Evolutionary conservation across 2,329 filamentous ascomycete species (phyloP).

Genomic region (Fusarium bulbicola): DNA sequence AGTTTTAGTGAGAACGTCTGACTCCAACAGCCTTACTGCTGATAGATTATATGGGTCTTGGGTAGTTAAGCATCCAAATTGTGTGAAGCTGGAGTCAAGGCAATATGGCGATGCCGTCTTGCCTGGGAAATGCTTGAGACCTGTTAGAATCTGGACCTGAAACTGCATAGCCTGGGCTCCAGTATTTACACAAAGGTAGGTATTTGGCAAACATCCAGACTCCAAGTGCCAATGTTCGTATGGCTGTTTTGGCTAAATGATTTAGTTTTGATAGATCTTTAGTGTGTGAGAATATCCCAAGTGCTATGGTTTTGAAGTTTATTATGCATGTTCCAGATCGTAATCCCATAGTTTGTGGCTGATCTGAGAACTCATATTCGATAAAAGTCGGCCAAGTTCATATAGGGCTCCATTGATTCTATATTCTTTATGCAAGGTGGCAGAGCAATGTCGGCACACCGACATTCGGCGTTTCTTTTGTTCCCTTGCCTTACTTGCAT

Average conservation of each 20-base stretch:
- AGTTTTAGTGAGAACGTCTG: neutral
- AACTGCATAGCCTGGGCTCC: neutral
- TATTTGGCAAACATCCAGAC: neutral
- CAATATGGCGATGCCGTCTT: neutral
- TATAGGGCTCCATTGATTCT: neutral
- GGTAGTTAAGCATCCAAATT: neutral
- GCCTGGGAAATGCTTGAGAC: neutral
- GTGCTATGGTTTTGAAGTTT: neutral
- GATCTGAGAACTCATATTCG: neutral
- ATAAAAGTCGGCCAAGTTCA: neutral
- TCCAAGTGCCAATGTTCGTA: neutral
- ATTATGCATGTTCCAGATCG: slow-evolving; percentile 1
- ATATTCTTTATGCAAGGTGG: neutral
- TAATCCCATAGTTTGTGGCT: neutral
- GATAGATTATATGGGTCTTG: neutral
- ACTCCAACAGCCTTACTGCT: neutral
- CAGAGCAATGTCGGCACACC: neutral
- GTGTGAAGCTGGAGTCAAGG: neutral
- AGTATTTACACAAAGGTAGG: neutral
- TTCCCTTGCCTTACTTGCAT: neutral
- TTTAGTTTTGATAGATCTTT: neutral
- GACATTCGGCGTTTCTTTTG: slow-evolving; percentile 16
- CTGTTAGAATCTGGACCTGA: neutral
- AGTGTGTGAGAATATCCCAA: neutral
- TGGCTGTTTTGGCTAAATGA: neutral